Evolutionary conservation across 2,329 filamentous ascomycete species (phyloP), one percentile per base, ranked within the genome.

Genomic region (Lachnellula arida): DNA sequence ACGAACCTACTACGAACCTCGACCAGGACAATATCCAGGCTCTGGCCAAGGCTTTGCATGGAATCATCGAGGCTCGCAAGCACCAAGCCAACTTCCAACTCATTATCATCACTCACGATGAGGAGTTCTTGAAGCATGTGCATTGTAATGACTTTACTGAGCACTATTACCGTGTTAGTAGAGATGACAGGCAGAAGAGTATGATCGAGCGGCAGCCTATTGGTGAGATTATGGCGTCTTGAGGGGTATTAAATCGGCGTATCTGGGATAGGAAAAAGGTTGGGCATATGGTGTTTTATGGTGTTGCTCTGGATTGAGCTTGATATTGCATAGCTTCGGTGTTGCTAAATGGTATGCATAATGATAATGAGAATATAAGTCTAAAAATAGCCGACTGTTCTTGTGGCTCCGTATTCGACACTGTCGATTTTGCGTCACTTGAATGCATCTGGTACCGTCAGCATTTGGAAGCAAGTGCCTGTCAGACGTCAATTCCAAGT

Each of bases 41-140:
- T 58, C 80, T 99, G 44, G 94, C 94, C 8, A 81, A 88, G 70
- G 90, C 88, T 47, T 75, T 99, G 66, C 87, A 94, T 67, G 82
- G 86, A 66, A 96, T 99, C 68, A 97, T 99, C 74, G 81, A 87
- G 65, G 76, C 86, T 15, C 85, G 95, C 7, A 84, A 88, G 70
- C 84, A 87, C 59, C 94, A 99, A 78, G 82, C 85, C 54, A 99
- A 99, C 71, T 97, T 99, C 73, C 95, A 99, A 77, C 83, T 99
- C 54, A 94, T 99, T 68, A 90, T 99, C 68, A 99, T 99, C 72
- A 99, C 94, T 4, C 94, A 99, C 78, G 94, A 99, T 74, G 95
- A 97, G 75, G 91, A 96, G 68, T 99, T 99, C 67, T 70, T 99
- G 68, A 82, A 88, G 53, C 85, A 91, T 68, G 99, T 99, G 94